Base-by-base conservation (phyloP, 257 asterid species). In the Coffea eugenioides region DNA sequence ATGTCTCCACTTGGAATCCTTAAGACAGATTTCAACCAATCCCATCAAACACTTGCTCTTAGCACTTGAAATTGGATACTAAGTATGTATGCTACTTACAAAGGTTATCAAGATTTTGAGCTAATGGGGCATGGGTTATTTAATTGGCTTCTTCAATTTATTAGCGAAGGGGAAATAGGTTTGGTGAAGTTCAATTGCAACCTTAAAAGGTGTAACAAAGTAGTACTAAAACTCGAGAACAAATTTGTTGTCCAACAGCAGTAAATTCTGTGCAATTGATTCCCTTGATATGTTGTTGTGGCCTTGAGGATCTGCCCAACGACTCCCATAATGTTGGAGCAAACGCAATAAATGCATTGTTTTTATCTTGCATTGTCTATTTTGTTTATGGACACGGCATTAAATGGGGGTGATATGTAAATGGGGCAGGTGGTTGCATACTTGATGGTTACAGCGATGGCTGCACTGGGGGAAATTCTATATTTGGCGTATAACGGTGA, bases 391-490 rank as follows among this genome's bases (percentile, higher is more conserved):
- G 45, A 54, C 25, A n/a, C 6, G 8, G 4, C 16, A 15, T 7
- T 39, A 64, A 64, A 68, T 68, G n/a, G 48, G 48, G 46, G 10
- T 70, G 21, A 64, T 45, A 54, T 67, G 79, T 25, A 8, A 51
- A 31, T 71, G 75, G 66, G 25, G 7, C 88, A 95, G 99, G 89
- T 91, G 34, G 70, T 91, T 45, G 99, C 99, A 18, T 95, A 93
- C 92, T 86, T 95, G 70, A 82, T 91, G 97, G 93, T 95, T 78
- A 90, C 99, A 73, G 90, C 98, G 36, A 66, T 90, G 88, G 92
- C 96, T 66, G 88, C 97, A 31, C 20, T 79, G 21, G 83, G 41
- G 57, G 97, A 93, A 90, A 86, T 95, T 77, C 71, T 90, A 2
- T 88, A 92, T 91, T 87, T 95, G 70, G 92, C 87, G 43, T 90